These are phyloP conservation scores for Teratosphaeria zuluensis DNA, from an alignment of 2,329 filamentous ascomycete genomes.

Conservation along the genomic window DNA sequence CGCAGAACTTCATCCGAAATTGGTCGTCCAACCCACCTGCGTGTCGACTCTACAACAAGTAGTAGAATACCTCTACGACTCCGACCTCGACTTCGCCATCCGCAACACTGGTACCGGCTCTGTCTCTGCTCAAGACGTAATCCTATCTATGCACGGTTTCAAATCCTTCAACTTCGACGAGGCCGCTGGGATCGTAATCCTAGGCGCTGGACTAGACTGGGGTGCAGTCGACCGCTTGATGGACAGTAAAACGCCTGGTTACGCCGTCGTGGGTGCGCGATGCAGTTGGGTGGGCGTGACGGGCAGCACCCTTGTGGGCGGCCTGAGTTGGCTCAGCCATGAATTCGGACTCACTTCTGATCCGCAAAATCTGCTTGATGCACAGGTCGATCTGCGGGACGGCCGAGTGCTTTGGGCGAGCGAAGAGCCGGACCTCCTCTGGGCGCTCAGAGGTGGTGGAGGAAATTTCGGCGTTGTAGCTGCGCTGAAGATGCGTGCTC, in stretches of 20 bases:
- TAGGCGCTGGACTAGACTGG: constrained; percentile 32
- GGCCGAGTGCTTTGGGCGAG: constrained; percentile 30
- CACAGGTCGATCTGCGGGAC: constrained; percentile 29
- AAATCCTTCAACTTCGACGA: constrained; percentile 28
- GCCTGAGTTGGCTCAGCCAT: constrained; percentile 30
- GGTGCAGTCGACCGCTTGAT: constrained; percentile 28
- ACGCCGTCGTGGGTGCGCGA: constrained; percentile 28
- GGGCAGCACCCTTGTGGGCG: constrained; percentile 29
- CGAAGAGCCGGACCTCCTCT: constrained; percentile 31
- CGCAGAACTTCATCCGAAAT: constrained; percentile 24
- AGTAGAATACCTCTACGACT: constrained; percentile 25
- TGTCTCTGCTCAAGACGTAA: constrained; percentile 28
- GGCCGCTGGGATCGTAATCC: constrained; percentile 20
- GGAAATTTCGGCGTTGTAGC: constrained; percentile 26
- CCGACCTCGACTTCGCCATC: constrained; percentile 29
- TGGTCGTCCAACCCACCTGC: constrained; percentile 26
- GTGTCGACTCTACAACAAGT: constrained; percentile 22
- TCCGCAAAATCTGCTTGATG: constrained; percentile 32
- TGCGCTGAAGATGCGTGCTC: constrained; percentile 20
- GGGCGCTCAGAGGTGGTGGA: constrained; percentile 33
- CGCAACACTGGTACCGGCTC: constrained; percentile 29
- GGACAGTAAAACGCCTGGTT: constrained; percentile 25
- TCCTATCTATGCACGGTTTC: constrained; percentile 30
- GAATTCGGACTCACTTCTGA: constrained; percentile 31
- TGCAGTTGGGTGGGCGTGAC: constrained; percentile 32